Percentiles rank a stretch among this genome's conserved stretches.
phyloP scores from a whole-genome alignment of 495 filamentous ascomycete species.

The Aspergillus sclerotiicarbonarius region DNA sequence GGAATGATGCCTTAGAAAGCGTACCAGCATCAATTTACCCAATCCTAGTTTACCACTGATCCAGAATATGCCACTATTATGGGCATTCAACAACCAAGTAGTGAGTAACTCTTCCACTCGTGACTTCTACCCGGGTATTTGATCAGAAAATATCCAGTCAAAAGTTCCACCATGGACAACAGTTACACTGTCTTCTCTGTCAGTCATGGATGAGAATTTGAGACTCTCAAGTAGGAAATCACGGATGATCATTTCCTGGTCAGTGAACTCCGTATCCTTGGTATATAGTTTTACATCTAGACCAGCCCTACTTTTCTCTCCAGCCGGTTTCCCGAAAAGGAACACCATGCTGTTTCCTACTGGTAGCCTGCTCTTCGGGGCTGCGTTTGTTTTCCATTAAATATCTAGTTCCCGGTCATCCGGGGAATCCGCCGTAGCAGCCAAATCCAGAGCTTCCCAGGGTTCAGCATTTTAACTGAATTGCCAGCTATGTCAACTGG shows the following conservation, averaged over 20 bases:
- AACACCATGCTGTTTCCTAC: neutral
- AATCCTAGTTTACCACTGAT: neutral
- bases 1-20: neutral
- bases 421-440: neutral
- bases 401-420: neutral
- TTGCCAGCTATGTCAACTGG: neutral
- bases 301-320: neutral
- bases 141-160: neutral
- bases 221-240: neutral
- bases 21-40: neutral
- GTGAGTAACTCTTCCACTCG: neutral
- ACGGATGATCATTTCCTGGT: neutral
- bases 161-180: neutral
- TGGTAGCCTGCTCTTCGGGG: neutral
- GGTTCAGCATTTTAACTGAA: neutral
- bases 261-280: neutral
- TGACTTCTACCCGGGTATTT: neutral
- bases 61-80: neutral
- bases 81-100: neutral
- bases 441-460: neutral
- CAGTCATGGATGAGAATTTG: neutral
- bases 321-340: neutral
- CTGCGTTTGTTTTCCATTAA: neutral
- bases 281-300: neutral
- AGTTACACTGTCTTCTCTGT: neutral